Percentiles rank a stretch among this genome's conserved stretches.
Evolutionary conservation across 805 yeast species (phyloP).

Genomic region (Saturnispora bothae): DNA sequence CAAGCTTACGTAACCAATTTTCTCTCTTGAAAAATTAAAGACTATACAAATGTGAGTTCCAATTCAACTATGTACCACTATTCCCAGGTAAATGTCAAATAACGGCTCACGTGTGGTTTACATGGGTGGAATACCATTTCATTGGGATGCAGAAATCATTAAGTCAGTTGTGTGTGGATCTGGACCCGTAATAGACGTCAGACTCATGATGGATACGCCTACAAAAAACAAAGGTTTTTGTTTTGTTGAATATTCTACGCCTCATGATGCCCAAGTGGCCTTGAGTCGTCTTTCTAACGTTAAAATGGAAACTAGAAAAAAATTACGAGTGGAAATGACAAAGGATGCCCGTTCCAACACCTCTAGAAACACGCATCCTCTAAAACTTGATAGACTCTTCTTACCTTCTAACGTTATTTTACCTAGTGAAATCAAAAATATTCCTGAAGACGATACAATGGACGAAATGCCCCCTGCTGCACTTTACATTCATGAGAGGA

Average conservation of each 20-base stretch:
- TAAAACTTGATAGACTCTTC: conserved; percentile 34
- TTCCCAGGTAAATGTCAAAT: not conserved
- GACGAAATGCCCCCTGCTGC: conserved; percentile 1
- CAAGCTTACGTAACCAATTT: too few species aligned
- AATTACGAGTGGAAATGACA: conserved; percentile 46
- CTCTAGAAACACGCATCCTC: conserved; percentile 28
- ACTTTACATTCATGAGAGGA: conserved; percentile 18
- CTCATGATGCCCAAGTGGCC: conserved; percentile 45
- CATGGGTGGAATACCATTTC: conserved; percentile 56
- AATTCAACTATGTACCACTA: too few species aligned
- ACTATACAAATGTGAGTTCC: too few species aligned
- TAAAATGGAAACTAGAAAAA: conserved; percentile 35
- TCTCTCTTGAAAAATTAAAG: too few species aligned
- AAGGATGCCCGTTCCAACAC: conserved; percentile 45
- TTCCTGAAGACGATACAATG: not conserved
- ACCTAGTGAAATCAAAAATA: conserved; percentile 36
- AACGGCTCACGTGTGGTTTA: conserved; percentile 31
- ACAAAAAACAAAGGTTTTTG: conserved; percentile 59
- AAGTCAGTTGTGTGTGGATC: conserved; percentile 62
- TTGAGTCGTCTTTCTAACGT: conserved; percentile 34
- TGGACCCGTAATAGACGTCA: conserved; percentile 59
- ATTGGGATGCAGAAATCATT: conserved; percentile 58
- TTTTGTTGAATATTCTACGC: conserved; percentile 46
- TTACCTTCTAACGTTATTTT: conserved; percentile 49
- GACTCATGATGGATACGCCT: conserved; percentile 48